These are phyloP conservation scores for Rhodotorula sp. DNA, from an alignment of 1,284 basidiomycete genomes.

Conservation along the genomic window DNA sequence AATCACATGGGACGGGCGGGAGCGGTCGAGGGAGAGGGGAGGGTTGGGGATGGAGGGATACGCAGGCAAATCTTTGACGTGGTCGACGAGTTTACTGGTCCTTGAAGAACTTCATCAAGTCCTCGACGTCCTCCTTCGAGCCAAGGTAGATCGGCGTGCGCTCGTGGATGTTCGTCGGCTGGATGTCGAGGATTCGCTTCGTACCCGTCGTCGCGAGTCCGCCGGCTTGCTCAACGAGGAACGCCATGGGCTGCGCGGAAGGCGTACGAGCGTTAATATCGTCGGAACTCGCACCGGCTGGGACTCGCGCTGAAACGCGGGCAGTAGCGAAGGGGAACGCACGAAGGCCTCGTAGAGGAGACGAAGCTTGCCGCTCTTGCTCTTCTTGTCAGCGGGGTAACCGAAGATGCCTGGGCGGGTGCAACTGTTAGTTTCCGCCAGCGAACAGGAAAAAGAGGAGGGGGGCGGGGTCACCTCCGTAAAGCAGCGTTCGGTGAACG, in stretches of 20 bases:
- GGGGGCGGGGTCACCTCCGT: too few relatives aligned
- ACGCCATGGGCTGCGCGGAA: conserved; percentile 91
- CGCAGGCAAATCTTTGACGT: too few relatives aligned
- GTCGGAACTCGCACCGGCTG: too few relatives aligned
- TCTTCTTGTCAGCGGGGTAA: conserved; percentile 98
- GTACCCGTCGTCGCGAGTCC: conserved; percentile 94
- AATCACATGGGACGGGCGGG: too few relatives aligned
- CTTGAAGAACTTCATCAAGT: conserved; percentile 79
- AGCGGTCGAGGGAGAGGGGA: too few relatives aligned
- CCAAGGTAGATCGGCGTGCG: conserved; percentile 93
- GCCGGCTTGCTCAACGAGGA: conserved; percentile 65
- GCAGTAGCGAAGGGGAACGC: conserved; percentile 44
- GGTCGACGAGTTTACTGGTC: neutral
- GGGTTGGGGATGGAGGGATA: too few relatives aligned
- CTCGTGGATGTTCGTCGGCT: conserved; percentile 86
- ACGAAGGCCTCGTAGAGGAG: conserved; percentile 96
- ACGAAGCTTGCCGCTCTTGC: conserved; percentile 92
- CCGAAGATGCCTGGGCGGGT: conserved; percentile 95
- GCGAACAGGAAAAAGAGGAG: too few relatives aligned
- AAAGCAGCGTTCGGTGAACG: conserved; percentile 60
- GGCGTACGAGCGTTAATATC: too few relatives aligned
- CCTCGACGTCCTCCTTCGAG: conserved; percentile 88
- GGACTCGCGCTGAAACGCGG: too few relatives aligned
- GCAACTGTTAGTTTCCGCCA: too few relatives aligned
- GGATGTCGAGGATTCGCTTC: conserved; percentile 85